Percentiles rank a stretch among this genome's conserved stretches.
Conservation (phyloP, 805 yeast genomes). For the Monosporozyma servazzii region DNA sequence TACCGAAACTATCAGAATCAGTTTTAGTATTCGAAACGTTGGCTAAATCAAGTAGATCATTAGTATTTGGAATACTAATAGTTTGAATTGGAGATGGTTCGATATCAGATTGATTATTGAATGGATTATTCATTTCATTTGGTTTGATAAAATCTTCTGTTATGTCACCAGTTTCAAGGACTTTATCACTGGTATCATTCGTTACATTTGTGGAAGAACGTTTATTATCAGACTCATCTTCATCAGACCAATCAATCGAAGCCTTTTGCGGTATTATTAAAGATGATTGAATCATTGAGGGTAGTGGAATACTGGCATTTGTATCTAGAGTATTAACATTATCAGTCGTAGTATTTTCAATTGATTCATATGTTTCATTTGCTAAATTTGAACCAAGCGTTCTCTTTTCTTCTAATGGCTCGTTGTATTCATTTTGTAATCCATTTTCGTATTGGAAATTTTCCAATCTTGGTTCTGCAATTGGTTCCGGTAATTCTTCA, state of each 20-base stretch:
- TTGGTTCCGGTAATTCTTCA: background rate
- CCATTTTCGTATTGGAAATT: no score
- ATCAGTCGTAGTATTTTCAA: background rate
- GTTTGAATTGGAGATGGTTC: background rate
- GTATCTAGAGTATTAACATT: slow-evolving; percentile 9
- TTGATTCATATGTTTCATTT: background rate
- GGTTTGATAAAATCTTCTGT: background rate
- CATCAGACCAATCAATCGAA: slow-evolving; percentile 81
- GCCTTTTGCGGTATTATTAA: slow-evolving; percentile 78
- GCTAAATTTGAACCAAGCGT: background rate
- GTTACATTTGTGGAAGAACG: background rate
- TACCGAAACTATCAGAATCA: background rate
- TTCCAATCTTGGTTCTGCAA: background rate
- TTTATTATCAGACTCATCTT: slow-evolving; percentile 18
- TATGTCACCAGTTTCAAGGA: background rate
- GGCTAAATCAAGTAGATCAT: background rate
- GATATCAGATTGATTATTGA: background rate
- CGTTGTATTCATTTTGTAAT: no score
- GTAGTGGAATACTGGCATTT: slow-evolving; percentile 24
- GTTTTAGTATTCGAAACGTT: background rate
- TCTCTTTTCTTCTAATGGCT: background rate
- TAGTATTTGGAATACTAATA: background rate
- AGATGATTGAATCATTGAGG: slow-evolving; percentile 40
- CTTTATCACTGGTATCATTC: background rate
- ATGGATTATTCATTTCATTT: background rate